Percentiles rank a stretch among this genome's conserved stretches.
phyloP scores from a whole-genome alignment of 2,329 filamentous ascomycete species.

The Aspergillus clavatus region DNA sequence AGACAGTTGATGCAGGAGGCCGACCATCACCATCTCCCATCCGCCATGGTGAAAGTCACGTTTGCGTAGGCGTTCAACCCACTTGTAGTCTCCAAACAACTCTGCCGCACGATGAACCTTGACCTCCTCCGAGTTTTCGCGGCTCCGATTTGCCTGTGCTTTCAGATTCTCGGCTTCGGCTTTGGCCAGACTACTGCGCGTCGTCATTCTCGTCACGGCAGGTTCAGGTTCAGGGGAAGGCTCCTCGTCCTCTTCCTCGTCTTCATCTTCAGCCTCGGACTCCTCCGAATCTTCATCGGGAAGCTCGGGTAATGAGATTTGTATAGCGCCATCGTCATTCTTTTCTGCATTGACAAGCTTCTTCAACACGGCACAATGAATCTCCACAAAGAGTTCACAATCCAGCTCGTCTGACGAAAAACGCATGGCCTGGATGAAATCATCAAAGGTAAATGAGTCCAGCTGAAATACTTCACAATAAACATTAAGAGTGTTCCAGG shows the following conservation, averaged over 20 bases:
- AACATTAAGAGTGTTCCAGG: constrained; percentile 97
- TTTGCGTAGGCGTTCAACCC: constrained; percentile 77
- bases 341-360: constrained; percentile 71
- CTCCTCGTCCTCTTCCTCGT: constrained; percentile 48
- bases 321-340: constrained; percentile 68
- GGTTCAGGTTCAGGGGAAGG: constrained; percentile 68
- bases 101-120: constrained; percentile 60
- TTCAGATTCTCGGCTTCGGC: constrained; percentile 67
- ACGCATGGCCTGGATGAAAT: constrained; percentile 83
- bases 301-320: constrained; percentile 71
- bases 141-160: constrained; percentile 54
- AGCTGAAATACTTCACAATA: constrained; percentile 91
- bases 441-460: constrained; percentile 96
- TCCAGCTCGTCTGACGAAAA: constrained; percentile 68
- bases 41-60: constrained; percentile 83
- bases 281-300: constrained; percentile 66
- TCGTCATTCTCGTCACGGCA: constrained; percentile 61
- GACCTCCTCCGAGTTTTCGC: constrained; percentile 28
- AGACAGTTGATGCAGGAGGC: constrained; percentile 78
- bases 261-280: constrained; percentile 56
- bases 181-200: constrained; percentile 79
- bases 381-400: constrained; percentile 82
- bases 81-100: constrained; percentile 67
- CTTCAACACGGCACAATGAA: constrained; percentile 88
- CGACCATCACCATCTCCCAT: constrained; percentile 87